Evolutionary conservation across 805 yeast genomes (phyloP), one percentile per base, ranked within the genome.

Genomic region (Kluyveromyces siamensis): DNA sequence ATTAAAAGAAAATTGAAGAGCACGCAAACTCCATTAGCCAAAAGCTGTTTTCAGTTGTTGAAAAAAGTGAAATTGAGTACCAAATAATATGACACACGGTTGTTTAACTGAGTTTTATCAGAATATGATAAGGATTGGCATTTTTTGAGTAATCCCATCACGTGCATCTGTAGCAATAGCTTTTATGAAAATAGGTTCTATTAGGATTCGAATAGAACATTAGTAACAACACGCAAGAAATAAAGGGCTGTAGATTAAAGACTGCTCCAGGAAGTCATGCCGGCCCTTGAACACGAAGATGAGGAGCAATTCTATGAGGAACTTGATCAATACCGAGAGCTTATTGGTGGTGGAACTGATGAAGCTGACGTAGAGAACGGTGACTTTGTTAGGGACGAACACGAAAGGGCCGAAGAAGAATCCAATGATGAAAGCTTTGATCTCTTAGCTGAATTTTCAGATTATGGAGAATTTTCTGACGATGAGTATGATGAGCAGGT

Each of bases 401-500:
- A 41, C 4, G 54, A 50, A 10, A 60, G 53, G 14, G 60, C 54
- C 19, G 61, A 53, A 6, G 54, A 55, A 33, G 57, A 55, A 8
- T 62, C 58, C 39, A 57, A 61, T 21, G 51, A 52, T 8, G 48
- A 43, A 5, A 43, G 14, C 27, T 43, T 67, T 33, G 73, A 72
- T 2, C 54, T 74, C 40, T 46, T 67, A 35, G 68, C 65, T 19
- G 67, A 64, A 43, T 60, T 67, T 45, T 60, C 69, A 1, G 74
- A 69, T 30, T 66, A 62, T 39, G 71, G 62, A 3, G 71, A 63
- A 3, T 61, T 61, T 7, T 64, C 67, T 21, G 72, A 69, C 37
- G 74, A 69, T 49, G 73, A 64, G 27, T 47, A 52, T 41, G 68
- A 67, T 46, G 76, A 70, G 48, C 64, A 63, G 21, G 71, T 68